Conservation (phyloP, 1,284 basidiomycete genomes). For the Omphalotus olearius region DNA sequence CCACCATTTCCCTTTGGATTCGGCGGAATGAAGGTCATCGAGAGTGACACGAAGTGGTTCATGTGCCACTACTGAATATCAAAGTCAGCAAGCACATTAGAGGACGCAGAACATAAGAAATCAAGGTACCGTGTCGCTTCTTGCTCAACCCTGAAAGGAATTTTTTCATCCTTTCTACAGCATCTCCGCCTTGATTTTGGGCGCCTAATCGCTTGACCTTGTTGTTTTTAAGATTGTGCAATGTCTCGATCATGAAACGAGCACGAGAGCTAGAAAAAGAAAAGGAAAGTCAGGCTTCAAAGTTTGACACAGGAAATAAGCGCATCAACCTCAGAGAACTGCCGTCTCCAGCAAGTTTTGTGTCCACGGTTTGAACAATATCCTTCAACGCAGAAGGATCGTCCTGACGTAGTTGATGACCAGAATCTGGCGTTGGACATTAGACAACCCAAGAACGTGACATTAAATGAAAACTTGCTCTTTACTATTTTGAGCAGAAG, state of each 20-base stretch:
- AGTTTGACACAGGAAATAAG: not conserved
- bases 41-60: constrained; percentile 84
- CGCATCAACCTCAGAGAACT: constrained; percentile 53
- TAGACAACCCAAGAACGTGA: not conserved
- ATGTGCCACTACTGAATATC: constrained; percentile 63
- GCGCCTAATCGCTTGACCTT: constrained; percentile 65
- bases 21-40: constrained; percentile 81
- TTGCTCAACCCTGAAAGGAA: constrained; percentile 74
- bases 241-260: constrained; percentile 90
- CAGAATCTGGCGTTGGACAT: constrained; percentile 55
- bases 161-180: constrained; percentile 82
- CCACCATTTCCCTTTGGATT: constrained; percentile 97
- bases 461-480: constrained; percentile 28
- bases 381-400: constrained; percentile 83
- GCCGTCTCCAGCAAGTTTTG: constrained; percentile 57
- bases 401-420: constrained; percentile 83
- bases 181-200: constrained; percentile 65
- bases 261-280: constrained; percentile 66
- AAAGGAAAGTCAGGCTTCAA: constrained; percentile 2
- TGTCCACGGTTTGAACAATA: constrained; percentile 81
- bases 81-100: too few relatives aligned
- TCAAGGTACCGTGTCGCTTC: constrained; percentile 59
- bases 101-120: not conserved
- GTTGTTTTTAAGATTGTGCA: constrained; percentile 89
- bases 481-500: constrained; percentile 82